Evolutionary conservation across 805 yeast genomes (phyloP), one percentile per base, ranked within the genome.

Genomic region (Candida awuae): DNA sequence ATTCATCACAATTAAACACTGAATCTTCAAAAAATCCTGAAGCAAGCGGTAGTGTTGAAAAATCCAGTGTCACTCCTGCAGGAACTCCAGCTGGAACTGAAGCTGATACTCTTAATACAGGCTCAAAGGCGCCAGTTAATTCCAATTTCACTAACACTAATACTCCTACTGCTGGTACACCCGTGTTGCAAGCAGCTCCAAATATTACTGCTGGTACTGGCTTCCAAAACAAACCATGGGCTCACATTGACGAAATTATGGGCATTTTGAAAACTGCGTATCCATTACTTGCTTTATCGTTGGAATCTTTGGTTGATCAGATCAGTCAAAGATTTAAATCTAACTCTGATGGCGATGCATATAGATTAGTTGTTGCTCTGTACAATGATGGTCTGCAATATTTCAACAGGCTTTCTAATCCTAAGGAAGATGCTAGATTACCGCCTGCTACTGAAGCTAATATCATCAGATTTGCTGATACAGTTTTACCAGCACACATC

Each of bases 191-290:
- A 19, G 16, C 39, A 19, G 23, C 23, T 23, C 17, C 12, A 4
- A 32, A 13, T 28, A 32, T 8, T 4, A 10, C 12, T 18, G 4
- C 29, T 3, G 15, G 2, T 23, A 32, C 21, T 17, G 33, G n/a
- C n/a, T n/a, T n/a, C n/a, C n/a, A n/a, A n/a, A n/a, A n/a, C n/a
- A 90, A 84, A 59, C 94, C 97, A 9, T 86, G 95, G 94, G 95
- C 86, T 51, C 80, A 90, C 53, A 88, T 88, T 19, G 80, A 75
- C 38, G 97, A 90, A 53, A 82, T 92, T 41, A 86, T 87, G 84
- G 92, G 94, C 17, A 88, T 92, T 39, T 66, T 94, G 57, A 92
- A 92, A 58, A 94, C 99, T 0, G 96, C 97, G 0, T 92, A 88
- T 58, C 99, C 99, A 2, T 65, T 92, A 38, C 65, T 92, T 46